Percentiles rank a stretch among this genome's conserved stretches.
These are phyloP conservation scores for Pseudocercospora cruenta DNA, from an alignment of 2,329 filamentous ascomycete genomes.

Conservation along the genomic window DNA sequence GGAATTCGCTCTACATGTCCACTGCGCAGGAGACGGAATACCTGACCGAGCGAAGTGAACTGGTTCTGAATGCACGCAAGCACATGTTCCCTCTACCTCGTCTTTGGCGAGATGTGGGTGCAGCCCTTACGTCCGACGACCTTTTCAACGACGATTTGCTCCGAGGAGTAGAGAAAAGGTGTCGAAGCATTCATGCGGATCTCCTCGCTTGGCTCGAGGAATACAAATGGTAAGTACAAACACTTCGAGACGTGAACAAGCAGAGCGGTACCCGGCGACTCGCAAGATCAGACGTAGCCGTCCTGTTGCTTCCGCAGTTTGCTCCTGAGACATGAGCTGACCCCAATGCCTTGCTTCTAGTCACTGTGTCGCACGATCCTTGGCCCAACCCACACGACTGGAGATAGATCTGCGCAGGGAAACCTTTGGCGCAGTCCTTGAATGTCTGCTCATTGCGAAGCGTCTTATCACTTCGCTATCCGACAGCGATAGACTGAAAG, in stretches of 20 bases:
- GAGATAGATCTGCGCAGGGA: constrained; percentile 32
- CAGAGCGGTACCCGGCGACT: neutral
- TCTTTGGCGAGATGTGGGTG: constrained; percentile 28
- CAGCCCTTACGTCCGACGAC: constrained; percentile 20
- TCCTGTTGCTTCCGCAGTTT: neutral
- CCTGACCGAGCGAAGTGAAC: constrained; percentile 30
- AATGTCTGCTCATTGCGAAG: constrained; percentile 30
- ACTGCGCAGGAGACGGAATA: constrained; percentile 18
- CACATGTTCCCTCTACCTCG: constrained; percentile 29
- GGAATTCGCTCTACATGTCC: constrained; percentile 32
- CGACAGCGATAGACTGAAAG: constrained; percentile 25
- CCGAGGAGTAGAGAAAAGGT: constrained; percentile 13
- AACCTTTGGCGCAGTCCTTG: constrained; percentile 29
- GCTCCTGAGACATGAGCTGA: neutral
- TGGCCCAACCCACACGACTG: constrained; percentile 17
- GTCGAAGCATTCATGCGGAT: constrained; percentile 20
- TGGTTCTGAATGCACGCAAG: constrained; percentile 30
- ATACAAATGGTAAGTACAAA: constrained; percentile 27
- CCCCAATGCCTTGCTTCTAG: neutral
- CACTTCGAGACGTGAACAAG: neutral
- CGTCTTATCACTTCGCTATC: constrained; percentile 27
- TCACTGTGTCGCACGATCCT: constrained; percentile 27
- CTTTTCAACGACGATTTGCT: constrained; percentile 22
- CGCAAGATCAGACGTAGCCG: neutral
- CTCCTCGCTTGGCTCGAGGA: constrained; percentile 28